These are phyloP conservation scores for Anisodus tanguticus DNA, from an alignment of 257 asterid species.

Conservation along the genomic window DNA sequence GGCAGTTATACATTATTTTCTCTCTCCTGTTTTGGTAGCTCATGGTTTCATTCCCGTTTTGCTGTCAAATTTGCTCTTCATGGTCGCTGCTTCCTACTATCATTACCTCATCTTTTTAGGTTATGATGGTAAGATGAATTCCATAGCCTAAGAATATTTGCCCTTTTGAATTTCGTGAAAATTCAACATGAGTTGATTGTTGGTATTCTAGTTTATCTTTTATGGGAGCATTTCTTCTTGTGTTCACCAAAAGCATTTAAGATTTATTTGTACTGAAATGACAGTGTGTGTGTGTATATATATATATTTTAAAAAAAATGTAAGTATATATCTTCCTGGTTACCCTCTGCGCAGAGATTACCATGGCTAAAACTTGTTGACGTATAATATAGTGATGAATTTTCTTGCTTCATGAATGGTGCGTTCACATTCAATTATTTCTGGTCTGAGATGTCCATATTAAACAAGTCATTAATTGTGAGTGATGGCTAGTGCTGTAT, in stretches of 20 bases:
- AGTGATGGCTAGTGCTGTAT: not conserved
- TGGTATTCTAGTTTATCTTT: not conserved
- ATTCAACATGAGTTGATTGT: not conserved
- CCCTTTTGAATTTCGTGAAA: not conserved
- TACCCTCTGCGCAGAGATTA: conserved; percentile 5
- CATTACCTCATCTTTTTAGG: conserved; percentile 95
- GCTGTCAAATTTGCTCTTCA: conserved; percentile 91
- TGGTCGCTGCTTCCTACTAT: conserved; percentile 90
- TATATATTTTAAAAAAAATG: not conserved
- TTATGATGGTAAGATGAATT: conserved; percentile 75
- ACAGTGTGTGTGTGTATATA: not conserved
- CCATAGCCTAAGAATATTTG: not conserved
- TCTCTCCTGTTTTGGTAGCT: conserved; percentile 91
- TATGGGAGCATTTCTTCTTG: not conserved
- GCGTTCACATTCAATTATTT: not conserved
- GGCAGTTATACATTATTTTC: conserved; percentile 86
- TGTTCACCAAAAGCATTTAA: not conserved
- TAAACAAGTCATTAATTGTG: not conserved
- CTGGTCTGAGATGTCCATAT: conserved; percentile 4
- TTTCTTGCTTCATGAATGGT: conserved; percentile 11
- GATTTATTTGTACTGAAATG: not conserved
- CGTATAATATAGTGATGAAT: not conserved
- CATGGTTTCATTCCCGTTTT: conserved; percentile 90
- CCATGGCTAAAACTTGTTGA: conserved; percentile 12
- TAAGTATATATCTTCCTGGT: not conserved